phyloP scores from a whole-genome alignment of 2,329 filamentous ascomycete genomes.

The Xylaria sp. region DNA sequence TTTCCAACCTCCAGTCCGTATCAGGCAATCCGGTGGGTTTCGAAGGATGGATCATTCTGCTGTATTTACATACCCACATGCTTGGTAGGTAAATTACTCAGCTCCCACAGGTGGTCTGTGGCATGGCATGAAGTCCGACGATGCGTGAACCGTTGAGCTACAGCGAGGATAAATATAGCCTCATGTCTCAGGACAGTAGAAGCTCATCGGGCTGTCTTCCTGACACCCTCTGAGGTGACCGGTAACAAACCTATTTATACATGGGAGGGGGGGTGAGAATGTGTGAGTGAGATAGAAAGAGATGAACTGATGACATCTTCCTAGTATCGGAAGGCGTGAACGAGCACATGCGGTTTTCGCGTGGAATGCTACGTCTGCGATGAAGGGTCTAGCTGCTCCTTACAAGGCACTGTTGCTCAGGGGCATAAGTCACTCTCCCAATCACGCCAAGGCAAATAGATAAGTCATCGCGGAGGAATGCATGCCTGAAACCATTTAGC shows the following conservation, averaged over 20 bases:
- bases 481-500: slow-evolving; percentile 8
- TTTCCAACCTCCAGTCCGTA: background rate
- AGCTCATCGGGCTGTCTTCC: background rate
- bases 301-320: background rate
- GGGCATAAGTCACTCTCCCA: background rate
- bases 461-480: background rate
- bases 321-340: background rate
- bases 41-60: background rate
- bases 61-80: background rate
- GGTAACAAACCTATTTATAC: too few species aligned
- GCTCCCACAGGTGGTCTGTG: background rate
- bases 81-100: too few species aligned
- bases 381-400: too few species aligned
- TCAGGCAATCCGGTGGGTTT: background rate
- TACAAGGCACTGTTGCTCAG: too few species aligned
- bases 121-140: background rate
- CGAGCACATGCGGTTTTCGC: slow-evolving; percentile 28
- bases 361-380: background rate
- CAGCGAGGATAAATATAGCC: background rate
- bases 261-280: background rate
- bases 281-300: slow-evolving; percentile 1
- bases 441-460: background rate
- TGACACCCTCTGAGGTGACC: too few species aligned
- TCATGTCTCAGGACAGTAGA: background rate
- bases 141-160: background rate